Evolutionary conservation across 306 rosid genomes (phyloP).

Genomic region (Castanea mollissima): DNA sequence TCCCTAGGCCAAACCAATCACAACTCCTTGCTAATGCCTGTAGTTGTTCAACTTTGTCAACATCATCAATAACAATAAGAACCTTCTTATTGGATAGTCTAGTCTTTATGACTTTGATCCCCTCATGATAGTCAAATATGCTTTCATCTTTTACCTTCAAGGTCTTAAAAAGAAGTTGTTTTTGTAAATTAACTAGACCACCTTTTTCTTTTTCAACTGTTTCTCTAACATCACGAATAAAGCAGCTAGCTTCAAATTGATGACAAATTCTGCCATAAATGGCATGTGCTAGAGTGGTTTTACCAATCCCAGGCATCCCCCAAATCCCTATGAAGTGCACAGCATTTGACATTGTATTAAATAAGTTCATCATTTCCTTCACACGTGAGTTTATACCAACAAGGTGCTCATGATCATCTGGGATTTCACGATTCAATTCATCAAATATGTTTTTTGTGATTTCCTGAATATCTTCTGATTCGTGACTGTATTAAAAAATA

Average conservation of each 20-base stretch:
- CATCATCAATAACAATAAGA: not conserved
- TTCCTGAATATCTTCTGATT: fast-evolving
- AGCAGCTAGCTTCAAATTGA: not conserved
- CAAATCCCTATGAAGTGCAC: conserved; percentile 23
- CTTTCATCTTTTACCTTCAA: fast-evolving
- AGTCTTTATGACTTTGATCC: not conserved
- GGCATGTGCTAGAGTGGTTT: not conserved
- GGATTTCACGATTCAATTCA: fast-evolving
- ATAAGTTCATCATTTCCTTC: not conserved
- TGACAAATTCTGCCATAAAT: not conserved
- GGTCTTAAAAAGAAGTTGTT: not conserved
- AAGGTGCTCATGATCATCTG: not conserved
- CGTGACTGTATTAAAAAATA: no score
- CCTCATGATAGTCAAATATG: fast-evolving
- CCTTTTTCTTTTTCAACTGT: not conserved
- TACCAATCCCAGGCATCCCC: conserved; percentile 19
- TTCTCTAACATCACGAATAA: not conserved
- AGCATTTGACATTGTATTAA: not conserved
- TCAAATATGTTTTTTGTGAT: no score
- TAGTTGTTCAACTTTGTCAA: not conserved
- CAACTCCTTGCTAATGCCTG: not conserved
- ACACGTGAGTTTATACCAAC: not conserved
- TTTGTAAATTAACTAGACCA: not conserved
- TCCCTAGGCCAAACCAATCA: not conserved
- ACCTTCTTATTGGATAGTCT: not conserved